These are phyloP conservation scores for Suhomyces canberraensis DNA, from an alignment of 805 yeast genomes.

Conservation along the genomic window DNA sequence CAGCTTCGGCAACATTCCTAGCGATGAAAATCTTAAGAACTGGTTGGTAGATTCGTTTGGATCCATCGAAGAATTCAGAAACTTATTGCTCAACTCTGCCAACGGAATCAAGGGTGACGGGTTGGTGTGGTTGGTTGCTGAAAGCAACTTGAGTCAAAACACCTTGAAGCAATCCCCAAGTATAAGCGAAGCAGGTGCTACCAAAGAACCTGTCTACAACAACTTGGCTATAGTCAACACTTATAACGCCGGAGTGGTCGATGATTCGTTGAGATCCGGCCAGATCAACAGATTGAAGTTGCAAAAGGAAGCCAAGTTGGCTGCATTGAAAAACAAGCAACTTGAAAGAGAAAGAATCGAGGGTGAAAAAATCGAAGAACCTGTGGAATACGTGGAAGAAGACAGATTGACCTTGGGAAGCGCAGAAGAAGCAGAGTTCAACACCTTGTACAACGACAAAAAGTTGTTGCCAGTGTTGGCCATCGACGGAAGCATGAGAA, in stretches of 20 bases:
- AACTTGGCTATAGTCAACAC: conserved; percentile 71
- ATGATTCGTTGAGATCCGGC: conserved; percentile 53
- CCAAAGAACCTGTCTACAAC: conserved; percentile 26
- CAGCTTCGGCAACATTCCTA: conserved; percentile 32
- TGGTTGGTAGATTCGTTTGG: conserved; percentile 69
- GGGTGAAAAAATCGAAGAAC: conserved; percentile 11
- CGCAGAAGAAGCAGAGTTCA: conserved; percentile 41
- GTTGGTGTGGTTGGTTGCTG: conserved; percentile 82
- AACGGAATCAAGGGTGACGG: conserved; percentile 83
- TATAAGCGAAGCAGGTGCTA: conserved; percentile 9
- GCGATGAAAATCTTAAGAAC: conserved; percentile 32
- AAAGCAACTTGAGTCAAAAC: conserved; percentile 32
- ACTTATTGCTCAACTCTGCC: conserved; percentile 67
- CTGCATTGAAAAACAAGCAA: conserved; percentile 22
- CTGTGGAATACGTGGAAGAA: conserved; percentile 8
- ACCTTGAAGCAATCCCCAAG: conserved; percentile 17
- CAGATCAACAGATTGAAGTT: conserved; percentile 44
- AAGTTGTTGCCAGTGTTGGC: conserved; percentile 60
- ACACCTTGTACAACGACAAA: conserved; percentile 32
- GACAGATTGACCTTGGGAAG: conserved; percentile 31
- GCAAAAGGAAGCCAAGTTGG: conserved; percentile 31
- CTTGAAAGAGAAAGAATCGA: conserved; percentile 20
- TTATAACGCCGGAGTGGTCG: conserved; percentile 88
- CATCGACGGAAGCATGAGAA: conserved; percentile 69
- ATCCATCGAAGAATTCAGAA: conserved; percentile 69